Conservation (phyloP, 805 yeast species). For the Saccharomycopsis babjevae region DNA sequence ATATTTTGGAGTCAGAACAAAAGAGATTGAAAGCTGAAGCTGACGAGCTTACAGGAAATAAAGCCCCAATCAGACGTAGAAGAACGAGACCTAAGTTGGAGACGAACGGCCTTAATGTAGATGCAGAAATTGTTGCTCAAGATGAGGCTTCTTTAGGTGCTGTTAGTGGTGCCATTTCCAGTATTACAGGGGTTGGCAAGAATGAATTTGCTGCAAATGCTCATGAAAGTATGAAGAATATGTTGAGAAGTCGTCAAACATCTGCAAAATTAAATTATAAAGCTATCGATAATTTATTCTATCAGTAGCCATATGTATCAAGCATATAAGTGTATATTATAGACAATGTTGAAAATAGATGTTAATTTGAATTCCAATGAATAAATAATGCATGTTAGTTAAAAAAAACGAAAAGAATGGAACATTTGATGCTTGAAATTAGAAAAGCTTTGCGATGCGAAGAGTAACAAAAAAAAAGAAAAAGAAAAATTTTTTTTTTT, state of each 20-base stretch:
- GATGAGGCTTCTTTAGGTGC: slow-evolving; percentile 22
- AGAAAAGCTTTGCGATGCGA: neutral
- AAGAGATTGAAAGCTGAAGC: slow-evolving; percentile 78
- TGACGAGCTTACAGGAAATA: slow-evolving; percentile 67
- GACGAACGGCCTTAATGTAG: slow-evolving; percentile 20
- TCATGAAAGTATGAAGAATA: slow-evolving; percentile 67
- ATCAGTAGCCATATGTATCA: slow-evolving; percentile 2
- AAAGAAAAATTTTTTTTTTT: neutral
- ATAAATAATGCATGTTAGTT: neutral
- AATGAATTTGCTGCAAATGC: slow-evolving; percentile 40
- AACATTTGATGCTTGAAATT: neutral
- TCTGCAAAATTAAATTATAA: slow-evolving; percentile 87
- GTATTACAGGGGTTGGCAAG: slow-evolving; percentile 17
- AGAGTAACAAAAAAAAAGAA: neutral
- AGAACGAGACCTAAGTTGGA: slow-evolving; percentile 10
- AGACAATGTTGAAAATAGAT: neutral
- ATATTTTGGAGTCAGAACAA: slow-evolving; percentile 71
- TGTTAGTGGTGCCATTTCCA: slow-evolving; percentile 8
- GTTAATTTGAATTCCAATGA: neutral
- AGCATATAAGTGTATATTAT: neutral
- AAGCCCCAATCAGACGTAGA: slow-evolving; percentile 40
- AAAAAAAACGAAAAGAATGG: neutral
- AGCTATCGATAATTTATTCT: slow-evolving; percentile 51
- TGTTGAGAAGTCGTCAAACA: slow-evolving; percentile 65
- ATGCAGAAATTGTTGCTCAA: neutral